A percentile compares a stretch with the other conserved stretches of the same genome.
Conservation (phyloP, 2,329 filamentous ascomycete genomes). For the Sporothrix globosa region DNA sequence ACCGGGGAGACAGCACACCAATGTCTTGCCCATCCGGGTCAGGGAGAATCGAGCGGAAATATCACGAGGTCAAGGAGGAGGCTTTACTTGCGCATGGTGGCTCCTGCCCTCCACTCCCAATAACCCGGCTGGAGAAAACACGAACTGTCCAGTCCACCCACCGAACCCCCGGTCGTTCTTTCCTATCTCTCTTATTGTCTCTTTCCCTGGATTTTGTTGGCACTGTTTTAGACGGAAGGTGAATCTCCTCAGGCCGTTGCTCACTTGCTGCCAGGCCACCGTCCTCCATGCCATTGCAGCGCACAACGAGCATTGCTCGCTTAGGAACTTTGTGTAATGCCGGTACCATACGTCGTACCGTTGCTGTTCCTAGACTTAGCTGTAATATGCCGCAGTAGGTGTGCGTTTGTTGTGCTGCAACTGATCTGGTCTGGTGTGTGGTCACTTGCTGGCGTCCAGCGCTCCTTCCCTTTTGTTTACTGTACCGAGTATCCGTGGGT, state of each 20-base stretch:
- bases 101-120: constrained; percentile 35
- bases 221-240: constrained; percentile 10
- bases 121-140: constrained; percentile 19
- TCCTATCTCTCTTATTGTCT: constrained; percentile 34
- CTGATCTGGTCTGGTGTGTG: not conserved
- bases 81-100: not conserved
- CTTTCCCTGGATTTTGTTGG: not conserved
- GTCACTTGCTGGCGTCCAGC: not conserved
- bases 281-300: not conserved
- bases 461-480: constrained; percentile 23
- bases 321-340: not conserved
- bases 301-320: not conserved
- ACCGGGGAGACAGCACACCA: not conserved
- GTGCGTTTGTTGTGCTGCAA: not conserved
- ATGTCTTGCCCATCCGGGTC: constrained; percentile 12
- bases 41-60: not conserved
- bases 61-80: not conserved
- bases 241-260: not conserved
- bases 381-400: not conserved
- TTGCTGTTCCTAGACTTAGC: not conserved
- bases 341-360: not conserved
- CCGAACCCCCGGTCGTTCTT: constrained; percentile 36
- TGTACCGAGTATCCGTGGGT: constrained; percentile 8
- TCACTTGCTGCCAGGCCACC: not conserved
- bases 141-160: not conserved